Percentiles rank a stretch among this genome's conserved stretches.
These are phyloP conservation scores for Tetrapisispora fleetii DNA, from an alignment of 805 yeast species.

Conservation along the genomic window DNA sequence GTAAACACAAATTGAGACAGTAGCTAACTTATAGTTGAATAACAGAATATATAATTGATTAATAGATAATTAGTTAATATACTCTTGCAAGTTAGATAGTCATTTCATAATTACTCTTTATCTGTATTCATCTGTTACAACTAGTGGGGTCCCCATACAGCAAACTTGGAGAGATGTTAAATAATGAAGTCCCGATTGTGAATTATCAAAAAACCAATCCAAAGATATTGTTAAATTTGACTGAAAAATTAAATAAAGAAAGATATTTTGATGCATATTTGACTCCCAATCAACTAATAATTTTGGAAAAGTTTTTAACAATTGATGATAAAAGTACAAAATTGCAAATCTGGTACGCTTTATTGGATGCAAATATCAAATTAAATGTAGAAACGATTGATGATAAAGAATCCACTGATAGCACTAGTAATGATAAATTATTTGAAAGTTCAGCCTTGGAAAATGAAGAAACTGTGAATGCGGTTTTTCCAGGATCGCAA, in stretches of 20 bases:
- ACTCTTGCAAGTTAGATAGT: not conserved
- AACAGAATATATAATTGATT: too few relatives aligned
- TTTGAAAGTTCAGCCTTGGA: not conserved
- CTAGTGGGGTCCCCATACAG: too few relatives aligned
- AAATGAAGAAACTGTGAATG: not conserved
- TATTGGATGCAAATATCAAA: constrained; percentile 30
- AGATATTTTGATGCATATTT: constrained; percentile 40
- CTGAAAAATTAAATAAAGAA: constrained; percentile 30
- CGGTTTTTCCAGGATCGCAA: not conserved
- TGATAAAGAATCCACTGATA: not conserved
- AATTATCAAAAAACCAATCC: constrained; percentile 27
- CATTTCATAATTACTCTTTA: too few relatives aligned
- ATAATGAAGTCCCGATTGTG: constrained; percentile 12
- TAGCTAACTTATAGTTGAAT: too few relatives aligned
- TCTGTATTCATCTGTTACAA: not conserved
- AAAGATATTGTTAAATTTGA: constrained; percentile 24
- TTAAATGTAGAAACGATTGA: constrained; percentile 21
- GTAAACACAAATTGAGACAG: too few relatives aligned
- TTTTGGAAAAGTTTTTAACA: constrained; percentile 39
- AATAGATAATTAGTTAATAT: too few relatives aligned
- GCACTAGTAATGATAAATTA: not conserved
- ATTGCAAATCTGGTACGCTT: constrained; percentile 36
- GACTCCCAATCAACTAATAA: constrained; percentile 46
- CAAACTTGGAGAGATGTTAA: not conserved
- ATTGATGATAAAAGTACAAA: constrained; percentile 18